Evolutionary conservation across 2,329 filamentous ascomycete genomes (phyloP), one percentile per base, ranked within the genome.

Genomic region (Aspergillus fischeri): DNA sequence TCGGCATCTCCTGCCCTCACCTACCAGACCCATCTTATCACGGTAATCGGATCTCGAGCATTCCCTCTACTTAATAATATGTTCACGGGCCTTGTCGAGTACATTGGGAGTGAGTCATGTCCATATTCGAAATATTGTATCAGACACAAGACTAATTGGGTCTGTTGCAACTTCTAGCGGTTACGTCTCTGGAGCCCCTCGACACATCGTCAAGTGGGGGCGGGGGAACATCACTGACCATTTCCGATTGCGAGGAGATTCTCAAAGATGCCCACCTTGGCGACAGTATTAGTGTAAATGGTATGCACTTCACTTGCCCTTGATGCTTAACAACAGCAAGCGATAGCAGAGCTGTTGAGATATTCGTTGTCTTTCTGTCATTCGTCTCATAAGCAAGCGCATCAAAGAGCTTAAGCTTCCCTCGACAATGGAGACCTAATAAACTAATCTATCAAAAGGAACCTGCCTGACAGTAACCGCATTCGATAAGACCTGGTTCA

Each of bases 81-180:
- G 94, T 97, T 99, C 72, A 97, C 94, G 57, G 94, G 94, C 66
- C 89, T 96, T 60, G 90, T 96, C 54, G 92, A 96, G 78, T 89
- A 88, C 60, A 88, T 97, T 63, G 94, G 94, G 80, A 92, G 93
- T 96, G 80, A 77, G 87, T 79, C 65, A 27, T 62, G 64, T 55
- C 66, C 65, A 9, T 27, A 11, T 27, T 17, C 38, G 21, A n/a
- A 7, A 17, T 24, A 32, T 24, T 27, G 1, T 10, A 51, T 45
- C 4, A 21, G 28, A 32, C 8, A 25, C 28, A 3, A n/a, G 29
- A 54, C 50, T 62, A 51, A 59, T 45, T 35, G 17, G 20, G 11
- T 10, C 42, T 51, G 24, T 54, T 25, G 44, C 51, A 29, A 14
- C 25, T 60, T 61, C 57, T 75, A 97, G 93, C 89, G 71, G 88